Conservation (phyloP, 2,329 filamentous ascomycete genomes). For the Paecilomyces niveus region DNA sequence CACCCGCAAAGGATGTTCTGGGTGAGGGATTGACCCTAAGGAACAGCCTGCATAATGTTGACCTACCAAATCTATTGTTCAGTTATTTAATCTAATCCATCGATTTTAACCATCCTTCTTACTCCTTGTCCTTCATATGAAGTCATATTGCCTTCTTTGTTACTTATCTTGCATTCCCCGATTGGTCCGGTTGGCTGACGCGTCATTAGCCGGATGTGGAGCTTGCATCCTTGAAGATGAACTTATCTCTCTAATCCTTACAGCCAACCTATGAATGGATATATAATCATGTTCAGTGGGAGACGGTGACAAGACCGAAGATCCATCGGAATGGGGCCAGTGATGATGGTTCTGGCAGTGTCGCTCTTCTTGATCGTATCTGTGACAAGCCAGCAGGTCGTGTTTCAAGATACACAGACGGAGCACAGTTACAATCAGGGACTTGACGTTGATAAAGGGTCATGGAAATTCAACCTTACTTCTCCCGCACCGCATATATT, state of each 20-base stretch:
- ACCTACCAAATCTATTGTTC: not conserved
- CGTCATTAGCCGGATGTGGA: not conserved
- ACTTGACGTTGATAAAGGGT: not conserved
- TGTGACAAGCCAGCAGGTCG: not conserved
- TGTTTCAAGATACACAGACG: not conserved
- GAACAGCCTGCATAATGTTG: too few species aligned
- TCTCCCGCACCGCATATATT: conserved; percentile 44
- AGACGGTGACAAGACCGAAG: not conserved
- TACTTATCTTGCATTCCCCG: not conserved
- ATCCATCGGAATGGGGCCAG: not conserved
- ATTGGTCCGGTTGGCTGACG: not conserved
- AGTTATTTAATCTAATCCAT: not conserved
- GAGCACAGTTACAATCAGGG: not conserved
- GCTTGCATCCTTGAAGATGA: not conserved
- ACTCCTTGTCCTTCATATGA: not conserved
- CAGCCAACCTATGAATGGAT: too few species aligned
- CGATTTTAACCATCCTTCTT: not conserved
- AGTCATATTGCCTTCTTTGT: not conserved
- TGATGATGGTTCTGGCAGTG: not conserved
- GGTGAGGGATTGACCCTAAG: too few species aligned
- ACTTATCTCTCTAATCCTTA: not conserved
- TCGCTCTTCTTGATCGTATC: not conserved
- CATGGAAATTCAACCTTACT: conserved; percentile 34
- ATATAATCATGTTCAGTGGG: not conserved
- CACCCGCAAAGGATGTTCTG: too few species aligned